Conservation (phyloP, 164 flowering plant species). For the Magnolia officinalis region DNA sequence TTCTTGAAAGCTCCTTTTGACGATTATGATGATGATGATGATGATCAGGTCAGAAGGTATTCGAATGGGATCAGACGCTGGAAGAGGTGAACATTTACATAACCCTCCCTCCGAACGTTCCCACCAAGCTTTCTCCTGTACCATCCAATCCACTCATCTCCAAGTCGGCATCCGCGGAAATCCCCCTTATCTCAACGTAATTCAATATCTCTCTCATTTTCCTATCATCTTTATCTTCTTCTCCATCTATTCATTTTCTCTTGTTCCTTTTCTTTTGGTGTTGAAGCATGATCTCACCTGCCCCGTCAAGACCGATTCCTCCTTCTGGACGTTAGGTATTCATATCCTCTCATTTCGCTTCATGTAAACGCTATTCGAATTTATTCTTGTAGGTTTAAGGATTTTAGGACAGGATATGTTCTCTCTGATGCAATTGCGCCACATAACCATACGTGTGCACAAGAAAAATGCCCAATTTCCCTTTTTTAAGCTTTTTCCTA, state of each 20-base stretch:
- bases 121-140: constrained; percentile 69
- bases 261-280: constrained; percentile 8
- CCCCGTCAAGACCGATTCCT: constrained; percentile 84
- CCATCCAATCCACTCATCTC: constrained; percentile 67
- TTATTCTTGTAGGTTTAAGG: too few relatives aligned
- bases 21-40: constrained; percentile 3
- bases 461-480: too few relatives aligned
- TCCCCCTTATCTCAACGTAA: constrained; percentile 80
- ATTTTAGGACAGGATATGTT: too few relatives aligned
- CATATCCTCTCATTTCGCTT: background rate
- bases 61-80: constrained; percentile 96
- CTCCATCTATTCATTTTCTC: background rate
- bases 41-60: constrained; percentile 67
- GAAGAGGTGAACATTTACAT: constrained; percentile 91
- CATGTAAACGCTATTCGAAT: too few relatives aligned
- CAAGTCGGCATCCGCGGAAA: constrained; percentile 91
- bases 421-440: too few relatives aligned
- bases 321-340: constrained; percentile 91
- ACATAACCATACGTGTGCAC: too few relatives aligned
- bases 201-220: background rate
- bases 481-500: too few relatives aligned
- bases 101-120: constrained; percentile 73
- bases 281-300: constrained; percentile 68
- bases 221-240: background rate
- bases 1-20: background rate